phyloP scores from a whole-genome alignment of 2,329 filamentous ascomycete species.

The Beauveria varroae region DNA sequence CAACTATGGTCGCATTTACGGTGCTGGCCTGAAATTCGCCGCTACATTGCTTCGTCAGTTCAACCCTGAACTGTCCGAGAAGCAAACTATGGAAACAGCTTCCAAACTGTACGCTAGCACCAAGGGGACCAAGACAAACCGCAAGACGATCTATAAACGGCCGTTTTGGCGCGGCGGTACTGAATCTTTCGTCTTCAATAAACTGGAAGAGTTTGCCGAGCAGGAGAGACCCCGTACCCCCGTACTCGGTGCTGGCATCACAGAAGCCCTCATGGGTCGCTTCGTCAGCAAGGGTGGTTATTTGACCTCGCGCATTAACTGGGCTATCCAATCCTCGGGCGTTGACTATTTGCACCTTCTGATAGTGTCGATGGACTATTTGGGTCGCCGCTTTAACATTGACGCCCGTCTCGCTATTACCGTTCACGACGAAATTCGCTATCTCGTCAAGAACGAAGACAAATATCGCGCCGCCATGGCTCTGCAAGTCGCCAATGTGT shows the following conservation, averaged over 20 bases:
- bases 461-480: constrained; percentile 88
- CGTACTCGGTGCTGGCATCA: constrained; percentile 89
- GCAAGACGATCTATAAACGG: constrained; percentile 62
- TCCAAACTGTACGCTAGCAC: constrained; percentile 78
- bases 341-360: constrained; percentile 95
- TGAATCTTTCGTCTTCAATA: constrained; percentile 97
- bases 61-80: constrained; percentile 75
- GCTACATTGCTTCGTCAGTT: constrained; percentile 86
- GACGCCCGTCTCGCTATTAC: constrained; percentile 82
- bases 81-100: constrained; percentile 68
- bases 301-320: constrained; percentile 95
- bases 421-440: constrained; percentile 95
- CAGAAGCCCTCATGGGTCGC: constrained; percentile 83
- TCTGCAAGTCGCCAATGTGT: constrained; percentile 86
- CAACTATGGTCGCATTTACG: constrained; percentile 98
- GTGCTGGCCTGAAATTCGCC: constrained; percentile 92
- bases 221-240: constrained; percentile 87
- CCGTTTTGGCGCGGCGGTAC: constrained; percentile 94
- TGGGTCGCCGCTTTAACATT: constrained; percentile 78
- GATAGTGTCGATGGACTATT: constrained; percentile 90
- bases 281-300: constrained; percentile 86
- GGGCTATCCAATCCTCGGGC: constrained; percentile 96
- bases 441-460: constrained; percentile 78
- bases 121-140: constrained; percentile 78
- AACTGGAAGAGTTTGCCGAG: constrained; percentile 93